phyloP scores from a whole-genome alignment of 345 rosid genomes.

The Dipteronia sinensis region DNA sequence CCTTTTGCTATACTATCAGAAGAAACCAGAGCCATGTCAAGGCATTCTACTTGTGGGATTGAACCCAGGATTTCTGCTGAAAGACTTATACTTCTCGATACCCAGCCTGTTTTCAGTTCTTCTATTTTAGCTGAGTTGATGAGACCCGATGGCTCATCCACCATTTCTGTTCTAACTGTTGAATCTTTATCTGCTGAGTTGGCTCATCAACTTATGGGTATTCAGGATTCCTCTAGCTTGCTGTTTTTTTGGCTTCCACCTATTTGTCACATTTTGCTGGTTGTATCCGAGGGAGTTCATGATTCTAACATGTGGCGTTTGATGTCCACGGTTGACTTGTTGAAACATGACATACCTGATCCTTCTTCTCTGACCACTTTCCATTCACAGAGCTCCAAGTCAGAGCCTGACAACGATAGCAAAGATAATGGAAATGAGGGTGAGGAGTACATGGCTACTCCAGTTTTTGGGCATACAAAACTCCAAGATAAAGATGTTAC shows the following conservation, averaged over 20 bases:
- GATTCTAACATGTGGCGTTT: conserved; percentile 64
- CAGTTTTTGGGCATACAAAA: conserved; percentile 76
- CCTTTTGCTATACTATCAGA: conserved; percentile 67
- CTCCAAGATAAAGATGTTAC: conserved; percentile 58
- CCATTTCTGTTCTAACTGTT: conserved; percentile 59
- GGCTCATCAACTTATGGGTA: conserved; percentile 78
- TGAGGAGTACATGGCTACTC: conserved; percentile 72
- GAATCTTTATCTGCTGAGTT: conserved; percentile 76
- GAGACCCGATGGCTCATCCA: conserved; percentile 79
- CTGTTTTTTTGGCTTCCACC: conserved; percentile 77
- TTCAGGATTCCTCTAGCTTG: conserved; percentile 78
- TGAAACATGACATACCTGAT: conserved; percentile 86
- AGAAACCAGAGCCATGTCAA: conserved; percentile 64
- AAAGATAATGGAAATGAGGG: conserved; percentile 49
- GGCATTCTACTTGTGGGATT: conserved; percentile 72
- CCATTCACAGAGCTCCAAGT: conserved; percentile 46
- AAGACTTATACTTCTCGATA: conserved; percentile 78
- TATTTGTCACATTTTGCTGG: conserved; percentile 78
- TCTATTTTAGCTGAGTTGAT: conserved; percentile 77
- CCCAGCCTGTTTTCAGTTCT: conserved; percentile 81
- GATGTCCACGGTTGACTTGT: conserved; percentile 76
- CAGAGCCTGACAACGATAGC: conserved; percentile 53
- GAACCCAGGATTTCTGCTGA: conserved; percentile 83
- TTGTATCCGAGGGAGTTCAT: conserved; percentile 80
- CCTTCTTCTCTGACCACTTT: conserved; percentile 56